Base-by-base conservation (phyloP, 2,329 filamentous ascomycete species). In the Ramularia collo-cygni region DNA sequence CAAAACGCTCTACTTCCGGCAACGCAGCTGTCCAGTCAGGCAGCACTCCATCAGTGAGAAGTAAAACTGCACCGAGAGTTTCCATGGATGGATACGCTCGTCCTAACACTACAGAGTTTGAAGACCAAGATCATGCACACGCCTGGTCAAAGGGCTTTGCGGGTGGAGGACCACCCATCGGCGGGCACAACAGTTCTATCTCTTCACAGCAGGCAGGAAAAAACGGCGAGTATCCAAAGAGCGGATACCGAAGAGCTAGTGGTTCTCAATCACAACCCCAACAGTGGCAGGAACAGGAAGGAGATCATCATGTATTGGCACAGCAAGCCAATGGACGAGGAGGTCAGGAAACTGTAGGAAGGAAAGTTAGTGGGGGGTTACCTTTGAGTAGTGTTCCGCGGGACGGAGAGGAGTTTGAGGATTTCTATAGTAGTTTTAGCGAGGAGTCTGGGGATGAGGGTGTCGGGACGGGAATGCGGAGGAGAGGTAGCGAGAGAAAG, bases 401-500 rank as follows among this genome's bases (percentile, higher is more conserved):
- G n/a, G 15, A 31, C 17, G 29, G 17, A 3, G 29, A 31, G 3
- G 15, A 31, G 4, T 17, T 42, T 14, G 34, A 43, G n/a, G 44
- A 52, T 12, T 44, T 46, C 9, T 41, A 46, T 19, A n/a, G n/a
- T n/a, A n/a, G n/a, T n/a, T 43, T 43, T 21, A 48, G 43, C 28
- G 50, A 53, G 13, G 51, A 51, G 16, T 53, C 56, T 16, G 54
- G 54, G 21, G 48, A 61, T 14, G 33, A 47, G 3, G 36, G 44
- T 8, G 44, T 34, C n/a, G 40, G 37, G 14, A 34, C 26, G n/a
- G 37, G 44, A 28, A 40, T 21, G 15, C 32, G 39, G 27, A 49
- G 47, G 16, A 44, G 35, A 7, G 45, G 56, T 15, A 46, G 51
- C 15, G 46, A 49, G 4, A 59, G 56, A 31, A 61, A 60, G 37